Evolutionary conservation across 140 eudicot genomes (phyloP).

Genomic region (Erigeron philadelphicus): DNA sequence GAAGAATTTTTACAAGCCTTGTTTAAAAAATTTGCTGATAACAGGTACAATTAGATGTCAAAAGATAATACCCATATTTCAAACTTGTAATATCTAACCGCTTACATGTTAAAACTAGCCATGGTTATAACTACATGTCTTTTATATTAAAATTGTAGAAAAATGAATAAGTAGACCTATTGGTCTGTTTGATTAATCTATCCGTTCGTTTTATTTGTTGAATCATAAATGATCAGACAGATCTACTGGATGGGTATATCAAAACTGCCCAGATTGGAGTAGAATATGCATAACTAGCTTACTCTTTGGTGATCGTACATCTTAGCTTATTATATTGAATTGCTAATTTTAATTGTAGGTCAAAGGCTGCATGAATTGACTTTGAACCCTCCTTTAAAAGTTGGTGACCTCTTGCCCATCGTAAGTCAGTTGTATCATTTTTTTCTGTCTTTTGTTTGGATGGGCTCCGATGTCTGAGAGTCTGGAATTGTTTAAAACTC

Average conservation of each 20-base stretch:
- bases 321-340: constrained; percentile 14
- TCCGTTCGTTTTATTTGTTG: neutral
- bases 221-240: neutral
- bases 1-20: neutral
- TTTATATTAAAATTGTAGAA: no score
- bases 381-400: constrained; percentile 61
- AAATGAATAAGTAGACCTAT: no score
- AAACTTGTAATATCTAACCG: no score
- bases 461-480: constrained; percentile 11
- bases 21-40: neutral
- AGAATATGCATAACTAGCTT: neutral
- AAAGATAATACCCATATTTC: no score
- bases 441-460: neutral
- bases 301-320: constrained; percentile 8
- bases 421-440: constrained; percentile 46
- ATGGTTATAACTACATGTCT: no score
- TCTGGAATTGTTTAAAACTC: constrained; percentile 3
- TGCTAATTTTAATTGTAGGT: constrained; percentile 39
- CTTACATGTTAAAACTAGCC: no score
- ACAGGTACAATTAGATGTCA: no score
- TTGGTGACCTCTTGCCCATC: constrained; percentile 48
- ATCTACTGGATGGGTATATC: neutral
- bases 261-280: constrained; percentile 11
- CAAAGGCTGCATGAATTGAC: constrained; percentile 90
- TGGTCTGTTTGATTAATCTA: neutral